Base-by-base conservation (phyloP, 2,329 filamentous ascomycete genomes). In the Hirsutella minnesotensis region DNA sequence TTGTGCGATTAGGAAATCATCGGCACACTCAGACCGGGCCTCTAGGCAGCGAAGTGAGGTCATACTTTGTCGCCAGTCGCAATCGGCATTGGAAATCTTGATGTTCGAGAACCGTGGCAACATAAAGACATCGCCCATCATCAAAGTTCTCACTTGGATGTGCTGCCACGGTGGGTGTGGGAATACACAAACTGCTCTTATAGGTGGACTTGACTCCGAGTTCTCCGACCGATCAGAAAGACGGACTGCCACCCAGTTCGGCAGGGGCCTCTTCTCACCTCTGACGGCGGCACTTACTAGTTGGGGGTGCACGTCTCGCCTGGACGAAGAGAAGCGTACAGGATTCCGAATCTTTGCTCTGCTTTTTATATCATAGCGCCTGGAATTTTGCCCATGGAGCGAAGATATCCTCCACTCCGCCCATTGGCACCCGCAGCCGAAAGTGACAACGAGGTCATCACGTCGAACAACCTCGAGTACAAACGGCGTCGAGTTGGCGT, bases 401-500 rank as follows among this genome's bases (percentile, higher is more conserved):
- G 33, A 35, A 35, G 33, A 35, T 35, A 35, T 18, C 33, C 33
- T 4, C 33, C 33, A 9, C 33, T 35, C 12, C 33, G 33, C 9
- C 33, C 33, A 9, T 16, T 35, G 33, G 33, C 33, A 9, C 33
- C 33, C 15, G 33, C 33, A 9, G 33, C 7, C n/a, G 33, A 35
- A 9, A 35, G 33, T 9, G 33, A 35, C 4, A 19, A n/a, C 33
- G n/a, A 35, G 33, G 16, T 4, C 16, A 13, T 35, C 13, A 3
- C 33, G 3, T 16, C 33, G 33, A 18, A 5, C 3, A 4, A 13
- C n/a, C 18, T 35, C 1, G 33, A 35, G 16, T 35, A 35, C 18
- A 54, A 53, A 34, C 46, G 46, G 31, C 53, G 51, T 21, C 51
- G 53, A 9, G 47, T 54, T 8, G 50, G 48, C 29, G 53, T 52